phyloP scores from a whole-genome alignment of 1,139 yeast species.

The Protomyces lactucae-debilis region DNA sequence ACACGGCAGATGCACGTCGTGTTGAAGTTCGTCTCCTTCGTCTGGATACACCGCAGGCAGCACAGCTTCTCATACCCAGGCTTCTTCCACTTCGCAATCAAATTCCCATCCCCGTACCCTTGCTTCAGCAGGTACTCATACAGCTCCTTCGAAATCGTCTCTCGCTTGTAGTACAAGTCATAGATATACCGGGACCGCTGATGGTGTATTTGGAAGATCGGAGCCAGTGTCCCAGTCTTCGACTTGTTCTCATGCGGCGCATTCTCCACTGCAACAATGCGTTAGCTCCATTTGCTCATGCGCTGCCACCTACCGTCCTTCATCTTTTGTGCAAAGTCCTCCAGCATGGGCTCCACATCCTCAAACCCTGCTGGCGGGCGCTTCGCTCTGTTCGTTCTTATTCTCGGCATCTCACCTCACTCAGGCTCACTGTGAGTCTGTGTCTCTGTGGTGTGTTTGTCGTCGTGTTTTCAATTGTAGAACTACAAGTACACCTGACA shows the following conservation, averaged over 20 bases:
- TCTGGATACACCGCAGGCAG: conserved; percentile 72
- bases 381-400: conserved; percentile 18
- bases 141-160: conserved; percentile 61
- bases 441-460: neutral
- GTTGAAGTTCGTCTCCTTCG: conserved; percentile 38
- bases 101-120: conserved; percentile 59
- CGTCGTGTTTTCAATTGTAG: neutral
- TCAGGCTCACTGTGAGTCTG: too few species aligned
- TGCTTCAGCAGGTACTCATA: conserved; percentile 72
- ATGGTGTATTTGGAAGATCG: conserved; percentile 63
- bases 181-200: conserved; percentile 74
- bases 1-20: conserved; percentile 81
- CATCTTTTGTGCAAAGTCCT: conserved; percentile 55
- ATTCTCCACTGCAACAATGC: conserved; percentile 24
- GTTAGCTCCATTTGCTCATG: neutral
- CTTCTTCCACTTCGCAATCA: conserved; percentile 57
- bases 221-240: conserved; percentile 62
- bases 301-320: conserved; percentile 43
- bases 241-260: conserved; percentile 38
- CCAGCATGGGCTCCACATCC: conserved; percentile 65
- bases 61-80: conserved; percentile 79
- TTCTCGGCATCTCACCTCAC: conserved; percentile 5
- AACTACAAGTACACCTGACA: too few species aligned
- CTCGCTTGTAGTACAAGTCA: conserved; percentile 64
- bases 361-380: conserved; percentile 53